Evolutionary conservation across 192 early-diverging fungal species (phyloP).

Genomic region (Physocladia obscura): DNA sequence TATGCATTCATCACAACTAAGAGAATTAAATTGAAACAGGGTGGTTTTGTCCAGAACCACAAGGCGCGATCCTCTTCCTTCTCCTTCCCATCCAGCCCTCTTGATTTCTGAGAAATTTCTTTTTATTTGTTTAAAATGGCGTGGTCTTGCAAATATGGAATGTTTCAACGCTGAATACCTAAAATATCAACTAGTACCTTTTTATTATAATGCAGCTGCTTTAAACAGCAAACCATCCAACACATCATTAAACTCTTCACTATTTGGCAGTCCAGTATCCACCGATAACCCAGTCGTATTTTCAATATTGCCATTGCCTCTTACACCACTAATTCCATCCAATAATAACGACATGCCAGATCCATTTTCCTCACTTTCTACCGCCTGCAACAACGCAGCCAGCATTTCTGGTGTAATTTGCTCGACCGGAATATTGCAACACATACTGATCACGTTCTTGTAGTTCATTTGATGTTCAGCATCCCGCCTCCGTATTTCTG

Average conservation of each 20-base stretch:
- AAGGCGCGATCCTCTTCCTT: too few species aligned
- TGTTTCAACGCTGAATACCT: too few species aligned
- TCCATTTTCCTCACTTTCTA: conserved; percentile 65
- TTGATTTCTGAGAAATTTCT: too few species aligned
- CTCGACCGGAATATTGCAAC: conserved; percentile 76
- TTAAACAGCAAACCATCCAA: conserved; percentile 24
- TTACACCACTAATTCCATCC: not conserved
- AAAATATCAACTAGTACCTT: too few species aligned
- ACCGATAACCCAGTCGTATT: not conserved
- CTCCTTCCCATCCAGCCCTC: too few species aligned
- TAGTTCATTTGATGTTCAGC: conserved; percentile 69
- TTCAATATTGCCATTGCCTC: not conserved
- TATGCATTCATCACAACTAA: too few species aligned
- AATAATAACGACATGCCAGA: not conserved
- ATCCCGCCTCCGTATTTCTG: not conserved
- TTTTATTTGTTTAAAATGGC: too few species aligned
- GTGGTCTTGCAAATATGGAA: too few species aligned
- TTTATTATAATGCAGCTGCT: conserved; percentile 6
- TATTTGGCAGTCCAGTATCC: not conserved
- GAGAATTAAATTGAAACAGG: too few species aligned
- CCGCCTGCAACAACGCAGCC: conserved; percentile 70
- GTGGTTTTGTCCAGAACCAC: too few species aligned
- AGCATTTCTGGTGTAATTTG: conserved; percentile 76
- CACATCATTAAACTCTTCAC: not conserved
- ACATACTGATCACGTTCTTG: conserved; percentile 80